Conservation (phyloP, 2,329 filamentous ascomycete species). For the Xylaria sp. region DNA sequence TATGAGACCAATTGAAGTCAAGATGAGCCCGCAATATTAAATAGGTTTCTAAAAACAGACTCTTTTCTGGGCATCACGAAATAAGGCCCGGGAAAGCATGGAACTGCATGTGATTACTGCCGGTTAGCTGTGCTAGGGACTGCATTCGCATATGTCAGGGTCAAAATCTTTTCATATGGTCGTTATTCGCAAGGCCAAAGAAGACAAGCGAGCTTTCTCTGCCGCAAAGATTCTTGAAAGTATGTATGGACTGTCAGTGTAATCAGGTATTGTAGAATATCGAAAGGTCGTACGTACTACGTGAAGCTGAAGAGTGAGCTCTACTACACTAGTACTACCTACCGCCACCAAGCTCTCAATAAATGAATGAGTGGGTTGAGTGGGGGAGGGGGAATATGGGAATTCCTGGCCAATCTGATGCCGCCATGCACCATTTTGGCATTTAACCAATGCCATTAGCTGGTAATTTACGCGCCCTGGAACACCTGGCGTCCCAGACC, state of each 20-base stretch:
- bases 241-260: not conserved
- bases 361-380: not conserved
- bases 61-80: slow-evolving; percentile 17
- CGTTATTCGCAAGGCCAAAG: not conserved
- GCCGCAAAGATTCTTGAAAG: not conserved
- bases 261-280: not conserved
- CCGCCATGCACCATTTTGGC: slow-evolving; percentile 5
- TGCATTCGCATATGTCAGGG: not conserved
- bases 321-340: no score
- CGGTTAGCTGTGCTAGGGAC: not conserved
- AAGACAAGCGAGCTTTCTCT: not conserved
- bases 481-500: slow-evolving; percentile 51
- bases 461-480: slow-evolving; percentile 56
- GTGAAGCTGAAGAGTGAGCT: no score
- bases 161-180: not conserved
- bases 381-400: not conserved
- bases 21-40: slow-evolving; percentile 20
- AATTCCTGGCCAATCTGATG: not conserved
- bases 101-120: not conserved
- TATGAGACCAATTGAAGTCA: slow-evolving; percentile 34
- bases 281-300: not conserved
- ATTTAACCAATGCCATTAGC: slow-evolving; percentile 28
- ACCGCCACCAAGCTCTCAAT: not conserved
- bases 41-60: slow-evolving; percentile 23
- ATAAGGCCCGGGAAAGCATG: slow-evolving; percentile 4